Base-by-base conservation (phyloP, 345 rosid species). In the Eucalyptus decipiens region DNA sequence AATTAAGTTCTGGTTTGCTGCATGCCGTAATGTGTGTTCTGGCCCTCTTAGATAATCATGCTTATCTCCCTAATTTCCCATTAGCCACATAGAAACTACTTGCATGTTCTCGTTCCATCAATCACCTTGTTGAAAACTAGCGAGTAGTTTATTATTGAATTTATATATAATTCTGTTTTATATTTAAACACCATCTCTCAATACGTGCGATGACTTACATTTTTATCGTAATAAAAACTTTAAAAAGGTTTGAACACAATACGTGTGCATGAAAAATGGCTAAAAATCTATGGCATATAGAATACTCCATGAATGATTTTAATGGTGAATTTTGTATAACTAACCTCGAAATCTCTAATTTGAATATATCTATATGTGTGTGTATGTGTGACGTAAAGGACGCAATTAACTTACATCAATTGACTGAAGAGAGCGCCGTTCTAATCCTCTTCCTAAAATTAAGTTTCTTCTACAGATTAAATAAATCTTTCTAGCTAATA, bases 171-270 rank as follows among this genome's bases (percentile, higher is more conserved):
- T 23, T 21, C 2, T 6, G 1, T 40, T 76, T 23, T 37, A 40
- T 40, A 37, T 76, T 40, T 76, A 11, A 11, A 76, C 5, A 76
- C 28, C 16, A 21, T 43, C 17, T 40, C 85, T 76, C 47, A 21
- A 4, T 11, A 14, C 3, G 3, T 6, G 6, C 1, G 2, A 11
- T 26, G 47, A 76, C 47, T 76, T 19, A 1, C 11, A 18, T 37
- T 19, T 11, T 23, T 72, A 72, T 19, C 3, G 0, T 9, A 47
- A 26, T 42, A 4, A 72, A 34, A 34, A 21, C 1, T 10, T 34
- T 34, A 9, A 72, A 69, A 72, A 19, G 6, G 81, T 4, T 37
- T 1, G 0, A 37, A 37, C 28, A 37, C 45, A 19, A 72, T 5
- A 34, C 5, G 0, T 5, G 4, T 18, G 8, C 12, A 8, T 69